Evolutionary conservation across 768 basidiomycete genomes (phyloP).

Genomic region (Tricholomella constricta): DNA sequence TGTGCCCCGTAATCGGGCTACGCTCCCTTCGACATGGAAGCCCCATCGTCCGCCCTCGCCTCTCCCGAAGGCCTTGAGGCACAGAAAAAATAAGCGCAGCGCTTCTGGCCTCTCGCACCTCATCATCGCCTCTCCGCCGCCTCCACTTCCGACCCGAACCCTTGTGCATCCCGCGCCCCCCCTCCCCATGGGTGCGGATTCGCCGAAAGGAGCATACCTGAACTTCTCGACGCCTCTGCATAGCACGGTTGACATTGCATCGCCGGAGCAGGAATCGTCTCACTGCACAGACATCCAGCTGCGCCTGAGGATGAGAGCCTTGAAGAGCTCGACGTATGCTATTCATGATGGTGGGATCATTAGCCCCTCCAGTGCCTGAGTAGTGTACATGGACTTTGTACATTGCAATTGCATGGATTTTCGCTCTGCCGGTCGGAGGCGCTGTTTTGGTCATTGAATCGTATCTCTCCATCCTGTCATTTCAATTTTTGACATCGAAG

Average conservation of each 20-base stretch:
- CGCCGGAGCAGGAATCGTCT: not conserved
- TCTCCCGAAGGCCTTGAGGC: slow-evolving; percentile 7
- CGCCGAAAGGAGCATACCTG: not conserved
- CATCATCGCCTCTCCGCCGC: slow-evolving; percentile 4
- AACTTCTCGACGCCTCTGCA: slow-evolving; percentile 8
- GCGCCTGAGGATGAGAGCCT: slow-evolving; percentile 18
- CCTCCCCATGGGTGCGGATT: not conserved
- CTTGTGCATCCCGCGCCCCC: slow-evolving; percentile 1
- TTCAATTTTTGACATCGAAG: too few species aligned
- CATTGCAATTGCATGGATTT: not conserved
- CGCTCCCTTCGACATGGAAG: slow-evolving; percentile 16
- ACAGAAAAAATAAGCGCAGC: slow-evolving; percentile 7
- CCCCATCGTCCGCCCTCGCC: slow-evolving; percentile 21
- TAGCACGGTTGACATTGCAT: not conserved
- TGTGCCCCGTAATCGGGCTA: not conserved
- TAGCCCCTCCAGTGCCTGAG: slow-evolving; percentile 15
- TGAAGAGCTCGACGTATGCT: slow-evolving; percentile 17
- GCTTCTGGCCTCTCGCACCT: not conserved
- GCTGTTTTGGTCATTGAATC: too few species aligned
- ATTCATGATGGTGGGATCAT: slow-evolving; percentile 18
- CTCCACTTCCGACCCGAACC: slow-evolving; percentile 8
- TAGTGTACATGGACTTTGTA: not conserved
- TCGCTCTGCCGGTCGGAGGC: too few species aligned
- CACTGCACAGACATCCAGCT: slow-evolving; percentile 10
- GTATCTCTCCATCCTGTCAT: too few species aligned